phyloP scores from a whole-genome alignment of 2,329 filamentous ascomycete genomes.

The Keithomyces neogunnii region DNA sequence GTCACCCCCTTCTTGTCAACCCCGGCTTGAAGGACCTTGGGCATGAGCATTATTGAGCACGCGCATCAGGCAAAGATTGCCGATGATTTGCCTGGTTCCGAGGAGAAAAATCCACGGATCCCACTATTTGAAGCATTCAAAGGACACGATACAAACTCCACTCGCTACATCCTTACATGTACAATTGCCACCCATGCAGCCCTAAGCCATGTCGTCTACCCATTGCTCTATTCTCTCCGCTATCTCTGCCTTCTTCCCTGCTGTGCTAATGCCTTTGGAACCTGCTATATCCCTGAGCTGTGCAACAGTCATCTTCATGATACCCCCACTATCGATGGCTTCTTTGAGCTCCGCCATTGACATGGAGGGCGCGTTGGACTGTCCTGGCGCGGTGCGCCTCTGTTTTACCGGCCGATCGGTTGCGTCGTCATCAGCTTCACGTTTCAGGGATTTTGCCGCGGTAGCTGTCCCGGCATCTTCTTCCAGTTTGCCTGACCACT shows the following conservation, averaged over 20 bases:
- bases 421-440: constrained; percentile 38
- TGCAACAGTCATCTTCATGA: constrained; percentile 46
- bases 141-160: not conserved
- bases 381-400: constrained; percentile 25
- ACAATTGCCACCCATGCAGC: not conserved
- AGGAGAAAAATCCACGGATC: too few relatives aligned
- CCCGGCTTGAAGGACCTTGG: too few relatives aligned
- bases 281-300: constrained; percentile 42
- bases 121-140: not conserved
- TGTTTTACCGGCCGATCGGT: constrained; percentile 37
- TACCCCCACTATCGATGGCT: constrained; percentile 34
- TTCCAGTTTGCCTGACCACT: constrained; percentile 66
- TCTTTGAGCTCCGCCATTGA: constrained; percentile 38
- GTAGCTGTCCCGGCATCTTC: constrained; percentile 35
- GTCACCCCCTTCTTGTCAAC: too few relatives aligned
- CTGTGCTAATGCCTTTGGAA: constrained; percentile 37
- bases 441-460: constrained; percentile 38
- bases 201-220: constrained; percentile 36
- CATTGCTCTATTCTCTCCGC: constrained; percentile 49
- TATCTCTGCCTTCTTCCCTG: constrained; percentile 46
- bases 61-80: too few relatives aligned
- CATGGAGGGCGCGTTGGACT: constrained; percentile 24
- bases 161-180: not conserved
- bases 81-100: too few relatives aligned
- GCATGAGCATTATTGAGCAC: too few relatives aligned